phyloP scores from a whole-genome alignment of 2,329 filamentous ascomycete species.

The Leptographium lundbergii region DNA sequence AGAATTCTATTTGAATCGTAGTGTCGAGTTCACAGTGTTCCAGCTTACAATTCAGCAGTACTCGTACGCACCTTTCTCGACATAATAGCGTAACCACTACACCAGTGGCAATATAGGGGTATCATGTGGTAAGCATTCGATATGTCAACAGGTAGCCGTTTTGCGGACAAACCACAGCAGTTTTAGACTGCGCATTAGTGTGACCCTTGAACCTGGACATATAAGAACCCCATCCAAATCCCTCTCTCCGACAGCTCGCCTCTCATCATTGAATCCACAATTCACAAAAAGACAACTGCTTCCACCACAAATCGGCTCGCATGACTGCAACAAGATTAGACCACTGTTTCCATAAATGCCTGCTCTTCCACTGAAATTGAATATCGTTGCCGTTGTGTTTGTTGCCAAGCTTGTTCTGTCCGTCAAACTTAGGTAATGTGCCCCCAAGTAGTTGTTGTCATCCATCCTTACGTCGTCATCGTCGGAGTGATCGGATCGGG shows the following conservation, averaged over 20 bases:
- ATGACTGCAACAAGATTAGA: neutral
- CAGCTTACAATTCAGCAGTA: no score
- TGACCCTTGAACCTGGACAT: neutral
- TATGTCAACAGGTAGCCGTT: no score
- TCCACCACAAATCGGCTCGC: neutral
- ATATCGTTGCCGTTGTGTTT: neutral
- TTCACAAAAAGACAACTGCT: no score
- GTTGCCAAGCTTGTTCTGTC: neutral
- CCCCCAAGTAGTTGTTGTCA: neutral
- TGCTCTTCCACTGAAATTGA: neutral
- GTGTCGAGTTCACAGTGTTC: no score
- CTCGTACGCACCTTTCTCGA: no score
- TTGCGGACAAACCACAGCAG: no score
- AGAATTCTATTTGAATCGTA: no score
- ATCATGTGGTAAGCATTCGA: no score
- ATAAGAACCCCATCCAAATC: neutral
- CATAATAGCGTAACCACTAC: no score
- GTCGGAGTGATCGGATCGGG: neutral
- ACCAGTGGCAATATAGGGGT: no score
- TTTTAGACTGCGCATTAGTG: no score
- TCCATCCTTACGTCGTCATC: neutral
- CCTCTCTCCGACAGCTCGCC: neutral
- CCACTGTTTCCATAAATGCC: neutral
- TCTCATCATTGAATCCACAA: no score
- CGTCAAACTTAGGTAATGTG: neutral